Percentiles rank a stretch among this genome's conserved stretches.
phyloP scores from a whole-genome alignment of 345 rosid genomes.

The Physaria fendleri region DNA sequence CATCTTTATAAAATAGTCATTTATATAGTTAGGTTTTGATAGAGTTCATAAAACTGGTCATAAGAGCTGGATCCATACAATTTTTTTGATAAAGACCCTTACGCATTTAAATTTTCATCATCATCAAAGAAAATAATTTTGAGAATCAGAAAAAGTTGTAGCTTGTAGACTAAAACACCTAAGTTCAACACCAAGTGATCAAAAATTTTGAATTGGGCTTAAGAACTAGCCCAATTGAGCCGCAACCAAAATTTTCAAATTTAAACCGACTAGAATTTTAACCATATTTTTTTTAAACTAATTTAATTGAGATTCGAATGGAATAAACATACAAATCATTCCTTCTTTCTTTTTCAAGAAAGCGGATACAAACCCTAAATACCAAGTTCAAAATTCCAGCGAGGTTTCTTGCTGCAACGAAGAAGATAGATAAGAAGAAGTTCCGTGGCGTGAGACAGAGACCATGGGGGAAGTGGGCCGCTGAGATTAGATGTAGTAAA shows the following conservation, averaged over 20 bases:
- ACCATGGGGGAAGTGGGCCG: slow-evolving; percentile 66
- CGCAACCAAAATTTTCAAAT: neutral
- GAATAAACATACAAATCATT: too few species aligned
- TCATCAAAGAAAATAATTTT: neutral
- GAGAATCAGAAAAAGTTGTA: neutral
- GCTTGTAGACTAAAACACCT: neutral
- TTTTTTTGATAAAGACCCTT: neutral
- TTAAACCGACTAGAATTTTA: too few species aligned
- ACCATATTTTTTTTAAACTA: too few species aligned
- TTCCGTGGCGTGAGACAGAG: slow-evolving; percentile 58
- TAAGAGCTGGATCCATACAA: neutral
- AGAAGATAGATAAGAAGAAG: slow-evolving; percentile 25
- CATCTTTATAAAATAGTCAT: neutral
- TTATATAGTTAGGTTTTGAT: neutral
- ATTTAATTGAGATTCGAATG: too few species aligned
- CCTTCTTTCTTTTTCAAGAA: too few species aligned
- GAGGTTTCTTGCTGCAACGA: too few species aligned
- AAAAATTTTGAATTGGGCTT: neutral
- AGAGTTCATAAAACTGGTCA: neutral
- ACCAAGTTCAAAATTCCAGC: too few species aligned
- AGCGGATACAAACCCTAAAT: too few species aligned
- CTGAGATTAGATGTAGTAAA: slow-evolving; percentile 46
- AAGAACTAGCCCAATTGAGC: neutral
- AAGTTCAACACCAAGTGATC: neutral
- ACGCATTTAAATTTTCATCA: neutral